Percentiles rank a stretch among this genome's conserved stretches.
phyloP scores from a whole-genome alignment of 768 basidiomycete species.

The Fistulinella prunicolor region DNA sequence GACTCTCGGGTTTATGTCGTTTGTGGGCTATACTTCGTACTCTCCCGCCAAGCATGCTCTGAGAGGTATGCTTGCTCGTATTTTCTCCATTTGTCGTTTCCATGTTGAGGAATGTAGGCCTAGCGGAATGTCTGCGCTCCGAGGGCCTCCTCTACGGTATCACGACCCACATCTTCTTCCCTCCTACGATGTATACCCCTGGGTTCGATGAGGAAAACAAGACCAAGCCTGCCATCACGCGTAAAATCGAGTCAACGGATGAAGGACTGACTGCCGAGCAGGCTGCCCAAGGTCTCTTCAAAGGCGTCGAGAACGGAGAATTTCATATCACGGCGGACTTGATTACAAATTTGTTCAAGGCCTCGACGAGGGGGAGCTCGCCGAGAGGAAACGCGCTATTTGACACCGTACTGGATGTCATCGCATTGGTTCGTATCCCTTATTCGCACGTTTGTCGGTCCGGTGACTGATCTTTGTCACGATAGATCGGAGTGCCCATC shows the following conservation, averaged over 20 bases:
- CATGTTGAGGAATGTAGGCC: constrained; percentile 42
- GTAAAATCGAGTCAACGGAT: constrained; percentile 75
- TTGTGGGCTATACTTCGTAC: constrained; percentile 79
- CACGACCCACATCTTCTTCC: constrained; percentile 77
- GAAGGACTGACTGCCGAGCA: constrained; percentile 59
- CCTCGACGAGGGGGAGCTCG: constrained; percentile 57
- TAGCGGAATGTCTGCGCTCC: constrained; percentile 79
- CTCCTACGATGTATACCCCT: constrained; percentile 75
- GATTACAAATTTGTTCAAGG: constrained; percentile 63
- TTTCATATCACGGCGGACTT: constrained; percentile 76
- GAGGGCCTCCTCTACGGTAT: constrained; percentile 79
- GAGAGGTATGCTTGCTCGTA: constrained; percentile 49
- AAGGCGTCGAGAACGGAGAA: constrained; percentile 68
- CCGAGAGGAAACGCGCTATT: constrained; percentile 58
- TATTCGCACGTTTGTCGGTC: not conserved
- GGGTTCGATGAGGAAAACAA: constrained; percentile 76
- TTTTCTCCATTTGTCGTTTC: not conserved
- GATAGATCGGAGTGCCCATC: constrained; percentile 49
- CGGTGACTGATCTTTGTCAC: not conserved
- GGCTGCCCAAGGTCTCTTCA: constrained; percentile 56
- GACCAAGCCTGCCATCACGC: constrained; percentile 71
- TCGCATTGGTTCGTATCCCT: constrained; percentile 41
- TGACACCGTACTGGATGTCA: constrained; percentile 44
- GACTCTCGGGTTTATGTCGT: constrained; percentile 68
- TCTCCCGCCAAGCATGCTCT: constrained; percentile 84